Percentiles rank a stretch among this genome's conserved stretches.
Evolutionary conservation across 2,329 filamentous ascomycete species (phyloP).

Genomic region (Calonectria pauciramosa): DNA sequence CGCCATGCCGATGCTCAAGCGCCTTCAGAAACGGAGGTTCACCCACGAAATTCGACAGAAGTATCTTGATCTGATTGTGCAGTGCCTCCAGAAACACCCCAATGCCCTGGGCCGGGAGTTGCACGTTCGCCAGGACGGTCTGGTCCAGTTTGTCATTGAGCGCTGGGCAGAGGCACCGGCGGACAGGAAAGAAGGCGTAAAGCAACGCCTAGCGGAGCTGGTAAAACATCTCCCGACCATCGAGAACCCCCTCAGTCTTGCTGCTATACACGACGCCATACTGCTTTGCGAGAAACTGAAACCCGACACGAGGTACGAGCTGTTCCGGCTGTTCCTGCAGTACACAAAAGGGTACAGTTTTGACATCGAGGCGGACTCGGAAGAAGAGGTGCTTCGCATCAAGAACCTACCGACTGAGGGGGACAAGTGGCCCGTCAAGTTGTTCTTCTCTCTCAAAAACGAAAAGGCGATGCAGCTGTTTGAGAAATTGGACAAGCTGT

Average conservation of each 20-base stretch:
- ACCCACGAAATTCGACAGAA: conserved; percentile 28
- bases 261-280: neutral
- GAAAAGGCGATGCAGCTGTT: conserved; percentile 32
- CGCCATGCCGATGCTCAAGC: conserved; percentile 40
- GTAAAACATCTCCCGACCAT: conserved; percentile 18
- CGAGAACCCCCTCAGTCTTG: neutral
- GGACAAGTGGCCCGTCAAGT: conserved; percentile 27
- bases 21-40: conserved; percentile 29
- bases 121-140: neutral
- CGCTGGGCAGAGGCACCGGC: conserved; percentile 28
- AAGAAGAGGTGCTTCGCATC: conserved; percentile 12
- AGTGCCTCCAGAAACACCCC: conserved; percentile 23
- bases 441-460: conserved; percentile 33
- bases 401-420: neutral
- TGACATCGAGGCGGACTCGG: conserved; percentile 41
- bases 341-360: conserved; percentile 33
- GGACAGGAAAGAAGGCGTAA: neutral
- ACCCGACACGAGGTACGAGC: conserved; percentile 30
- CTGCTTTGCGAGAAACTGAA: neutral
- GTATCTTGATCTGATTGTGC: conserved; percentile 33
- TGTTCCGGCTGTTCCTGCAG: conserved; percentile 41
- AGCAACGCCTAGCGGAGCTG: conserved; percentile 17
- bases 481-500: conserved; percentile 30
- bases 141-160: conserved; percentile 30
- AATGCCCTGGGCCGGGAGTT: neutral